phyloP scores from a whole-genome alignment of 75 land plant genomes.

The Chamaecyparis obtusa region DNA sequence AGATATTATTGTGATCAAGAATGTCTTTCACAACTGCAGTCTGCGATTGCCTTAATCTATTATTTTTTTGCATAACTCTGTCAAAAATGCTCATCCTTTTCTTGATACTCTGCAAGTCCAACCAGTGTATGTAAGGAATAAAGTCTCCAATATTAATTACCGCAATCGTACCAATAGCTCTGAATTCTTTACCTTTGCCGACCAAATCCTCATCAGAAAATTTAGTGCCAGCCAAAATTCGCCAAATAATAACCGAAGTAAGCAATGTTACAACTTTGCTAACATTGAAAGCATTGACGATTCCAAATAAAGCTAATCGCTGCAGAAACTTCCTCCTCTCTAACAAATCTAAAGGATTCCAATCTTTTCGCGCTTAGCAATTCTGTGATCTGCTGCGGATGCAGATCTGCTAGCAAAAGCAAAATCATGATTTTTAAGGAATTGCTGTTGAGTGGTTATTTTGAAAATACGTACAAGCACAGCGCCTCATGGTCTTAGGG shows the following conservation, averaged over 20 bases:
- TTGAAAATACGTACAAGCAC: no score
- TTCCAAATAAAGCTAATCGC: no score
- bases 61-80: constrained; percentile 40
- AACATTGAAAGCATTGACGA: constrained; percentile 10
- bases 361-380: no score
- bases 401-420: no score
- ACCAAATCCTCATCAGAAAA: constrained; percentile 15
- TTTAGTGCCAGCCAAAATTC: constrained; percentile 34
- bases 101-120: constrained; percentile 46
- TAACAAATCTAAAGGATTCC: no score
- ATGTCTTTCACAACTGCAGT: constrained; percentile 15
- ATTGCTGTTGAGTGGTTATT: no score
- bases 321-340: no score
- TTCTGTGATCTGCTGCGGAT: no score
- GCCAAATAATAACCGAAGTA: constrained; percentile 15
- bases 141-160: constrained; percentile 58
- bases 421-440: no score
- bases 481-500: no score
- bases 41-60: constrained; percentile 27
- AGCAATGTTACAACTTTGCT: constrained; percentile 15
- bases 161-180: constrained; percentile 16
- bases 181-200: constrained; percentile 16
- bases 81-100: constrained; percentile 28
- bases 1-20: no score
- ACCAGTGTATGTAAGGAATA: constrained; percentile 39